These are phyloP conservation scores for Stachybotrys chartarum DNA, from an alignment of 2,329 filamentous ascomycete genomes.

Conservation along the genomic window DNA sequence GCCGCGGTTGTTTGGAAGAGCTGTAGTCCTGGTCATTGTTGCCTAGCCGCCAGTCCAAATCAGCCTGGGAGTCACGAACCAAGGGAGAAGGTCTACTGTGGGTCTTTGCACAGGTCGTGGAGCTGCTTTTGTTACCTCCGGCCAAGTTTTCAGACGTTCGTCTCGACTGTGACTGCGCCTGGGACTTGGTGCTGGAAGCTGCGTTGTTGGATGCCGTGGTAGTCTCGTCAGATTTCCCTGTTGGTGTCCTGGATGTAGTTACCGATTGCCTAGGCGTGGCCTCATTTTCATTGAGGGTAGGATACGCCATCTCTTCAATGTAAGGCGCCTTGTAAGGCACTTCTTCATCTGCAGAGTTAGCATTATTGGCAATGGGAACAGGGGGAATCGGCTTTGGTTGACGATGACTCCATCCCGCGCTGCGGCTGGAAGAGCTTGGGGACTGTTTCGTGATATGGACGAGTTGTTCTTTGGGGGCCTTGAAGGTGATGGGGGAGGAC, in stretches of 20 bases:
- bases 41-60: neutral
- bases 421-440: neutral
- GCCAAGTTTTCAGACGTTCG: neutral
- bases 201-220: no score
- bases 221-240: neutral
- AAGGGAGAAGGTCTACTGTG: neutral
- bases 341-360: neutral
- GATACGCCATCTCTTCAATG: conserved; percentile 15
- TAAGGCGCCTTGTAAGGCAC: conserved; percentile 13
- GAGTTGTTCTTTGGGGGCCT: neutral
- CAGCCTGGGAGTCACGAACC: neutral
- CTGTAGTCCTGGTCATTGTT: neutral
- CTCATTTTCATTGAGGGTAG: neutral
- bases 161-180: no score
- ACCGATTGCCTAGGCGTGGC: no score
- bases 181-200: no score
- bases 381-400: neutral
- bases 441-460: neutral
- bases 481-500: neutral
- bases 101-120: neutral
- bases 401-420: neutral
- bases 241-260: neutral
- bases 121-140: neutral
- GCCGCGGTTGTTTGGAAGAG: neutral
- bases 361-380: neutral